Evolutionary conservation across 345 rosid genomes (phyloP), one percentile per base, ranked within the genome.

Genomic region (Mercurialis annua): DNA sequence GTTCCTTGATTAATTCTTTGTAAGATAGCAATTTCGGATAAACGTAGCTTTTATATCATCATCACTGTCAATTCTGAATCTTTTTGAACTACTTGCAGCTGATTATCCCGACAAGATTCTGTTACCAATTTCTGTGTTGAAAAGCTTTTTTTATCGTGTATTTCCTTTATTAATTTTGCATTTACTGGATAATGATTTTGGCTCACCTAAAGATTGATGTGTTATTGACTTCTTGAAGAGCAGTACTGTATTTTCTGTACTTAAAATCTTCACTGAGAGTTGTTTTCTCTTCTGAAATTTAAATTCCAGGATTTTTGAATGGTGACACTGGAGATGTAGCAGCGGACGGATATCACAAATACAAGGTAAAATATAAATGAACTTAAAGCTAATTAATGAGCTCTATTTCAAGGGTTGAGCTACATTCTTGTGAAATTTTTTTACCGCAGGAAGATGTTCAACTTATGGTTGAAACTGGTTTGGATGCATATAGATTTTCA

Each of bases 401-500:
- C 10, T 38, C 3, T 21, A 38, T 36, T 1, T 11, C 24, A 36
- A 38, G 10, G 55, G n/a, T n/a, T 3, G 18, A 38, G 30, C 23
- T 2, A 15, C 6, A 12, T 38, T 59, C 40, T 59, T 21, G 3
- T 40, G 30, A 21, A 46, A 40, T 38, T 2, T 20, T 10, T 21
- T 40, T 42, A 49, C 55, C 38, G 77, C 78, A 87, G 94, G 92
- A 90, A 81, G 97, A 90, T 78, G 94, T 88, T 48, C 80, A 78
- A 65, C 88, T 90, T 49, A 90, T 90, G 94, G 85, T 42, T 59
- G 82, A 82, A 30, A 80, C 78, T 10, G 86, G 90, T 23, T 66
- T 88, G 36, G 87, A 86, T 49, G 92, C 90, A 64, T 88, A 85
- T 62, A 83, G 85, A 73, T 88, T 86, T 77, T 90, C 94, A 60